A percentile compares a stretch with the other conserved stretches of the same genome.
These are phyloP conservation scores for Mortierella polycephala DNA, from an alignment of 371 early-diverging fungal genomes.

Conservation along the genomic window DNA sequence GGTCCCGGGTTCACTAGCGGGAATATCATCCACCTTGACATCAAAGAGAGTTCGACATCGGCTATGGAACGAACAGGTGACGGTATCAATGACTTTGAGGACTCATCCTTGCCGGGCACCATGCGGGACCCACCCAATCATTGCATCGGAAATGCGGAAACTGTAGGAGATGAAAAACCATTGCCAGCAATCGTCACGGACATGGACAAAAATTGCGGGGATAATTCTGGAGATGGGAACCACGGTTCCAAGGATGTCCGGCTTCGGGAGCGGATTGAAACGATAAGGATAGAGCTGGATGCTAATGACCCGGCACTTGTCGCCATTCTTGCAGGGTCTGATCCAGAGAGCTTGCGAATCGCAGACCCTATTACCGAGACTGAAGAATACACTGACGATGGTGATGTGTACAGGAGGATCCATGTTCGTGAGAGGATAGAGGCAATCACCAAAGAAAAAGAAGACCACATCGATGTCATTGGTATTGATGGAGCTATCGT, in stretches of 20 bases:
- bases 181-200: neutral
- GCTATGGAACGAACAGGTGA: slow-evolving; percentile 30
- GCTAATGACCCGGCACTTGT: neutral
- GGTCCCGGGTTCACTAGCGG: slow-evolving; percentile 10
- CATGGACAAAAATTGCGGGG: neutral
- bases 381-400: neutral
- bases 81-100: slow-evolving; percentile 35
- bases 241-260: slow-evolving; percentile 10
- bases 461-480: neutral
- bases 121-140: neutral
- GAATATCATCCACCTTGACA: slow-evolving; percentile 42
- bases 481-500: neutral
- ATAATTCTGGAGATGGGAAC: neutral
- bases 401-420: slow-evolving; percentile 15
- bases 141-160: neutral
- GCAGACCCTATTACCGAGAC: neutral
- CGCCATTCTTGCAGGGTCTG: neutral
- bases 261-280: slow-evolving; percentile 4
- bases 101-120: slow-evolving; percentile 13
- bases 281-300: slow-evolving; percentile 4
- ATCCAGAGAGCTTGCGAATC: neutral
- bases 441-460: slow-evolving; percentile 20
- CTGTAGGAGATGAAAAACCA: neutral
- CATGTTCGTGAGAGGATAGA: slow-evolving; percentile 27
- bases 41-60: slow-evolving; percentile 35